Evolutionary conservation across 345 rosid genomes (phyloP).

Genomic region (Citrus maxima): DNA sequence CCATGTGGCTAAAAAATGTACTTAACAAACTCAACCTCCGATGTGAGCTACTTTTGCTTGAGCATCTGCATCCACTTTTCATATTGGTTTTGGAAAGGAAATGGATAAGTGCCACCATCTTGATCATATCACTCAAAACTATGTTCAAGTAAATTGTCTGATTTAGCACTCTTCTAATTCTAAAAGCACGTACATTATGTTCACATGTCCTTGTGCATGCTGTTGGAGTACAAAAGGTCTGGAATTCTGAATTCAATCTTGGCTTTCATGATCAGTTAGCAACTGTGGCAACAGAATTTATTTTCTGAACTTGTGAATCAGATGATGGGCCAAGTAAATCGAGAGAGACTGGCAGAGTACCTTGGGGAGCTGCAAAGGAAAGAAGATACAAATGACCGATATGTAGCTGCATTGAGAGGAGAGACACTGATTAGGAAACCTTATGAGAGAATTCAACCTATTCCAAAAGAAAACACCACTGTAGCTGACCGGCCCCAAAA

Average conservation of each 20-base stretch:
- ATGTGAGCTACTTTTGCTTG: neutral
- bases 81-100: neutral
- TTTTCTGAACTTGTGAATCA: constrained; percentile 25
- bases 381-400: constrained; percentile 88
- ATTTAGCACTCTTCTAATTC: neutral
- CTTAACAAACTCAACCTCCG: neutral
- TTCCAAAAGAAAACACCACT: constrained; percentile 34
- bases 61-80: neutral
- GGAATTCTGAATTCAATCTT: neutral
- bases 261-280: neutral
- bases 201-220: neutral
- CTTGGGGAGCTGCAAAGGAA: constrained; percentile 86
- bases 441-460: constrained; percentile 71
- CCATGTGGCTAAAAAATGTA: neutral
- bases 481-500: constrained; percentile 15
- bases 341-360: constrained; percentile 84
- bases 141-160: neutral
- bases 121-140: neutral
- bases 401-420: constrained; percentile 84
- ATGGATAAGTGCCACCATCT: neutral
- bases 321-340: constrained; percentile 94
- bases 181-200: neutral
- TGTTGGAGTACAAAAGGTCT: neutral
- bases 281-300: neutral
- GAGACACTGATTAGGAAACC: constrained; percentile 89